Evolutionary conservation across 306 rosid genomes (phyloP).

Genomic region (Casuarina glauca): DNA sequence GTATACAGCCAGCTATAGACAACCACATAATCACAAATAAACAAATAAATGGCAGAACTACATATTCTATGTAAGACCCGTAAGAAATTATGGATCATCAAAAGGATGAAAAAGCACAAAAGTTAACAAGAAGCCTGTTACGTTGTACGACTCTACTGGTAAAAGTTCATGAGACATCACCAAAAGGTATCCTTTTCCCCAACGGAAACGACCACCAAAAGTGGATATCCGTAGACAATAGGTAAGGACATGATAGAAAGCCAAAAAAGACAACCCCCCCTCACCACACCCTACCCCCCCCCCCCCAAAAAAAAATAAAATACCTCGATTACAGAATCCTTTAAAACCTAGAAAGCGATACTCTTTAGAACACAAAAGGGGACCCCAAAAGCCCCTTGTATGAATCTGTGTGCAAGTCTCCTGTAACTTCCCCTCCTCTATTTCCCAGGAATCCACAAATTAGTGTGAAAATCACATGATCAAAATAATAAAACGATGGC

Average conservation of each 20-base stretch:
- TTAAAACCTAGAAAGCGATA: background rate
- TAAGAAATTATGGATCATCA: background rate
- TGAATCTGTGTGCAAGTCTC: too few species aligned
- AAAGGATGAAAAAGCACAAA: background rate
- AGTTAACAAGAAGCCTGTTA: background rate
- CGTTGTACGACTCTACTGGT: background rate
- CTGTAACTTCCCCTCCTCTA: too few species aligned
- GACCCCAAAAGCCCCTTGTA: too few species aligned
- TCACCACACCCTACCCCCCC: too few species aligned
- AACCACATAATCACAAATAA: background rate
- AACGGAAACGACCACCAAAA: background rate
- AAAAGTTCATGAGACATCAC: background rate
- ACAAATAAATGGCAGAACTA: too few species aligned
- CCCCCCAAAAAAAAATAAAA: too few species aligned
- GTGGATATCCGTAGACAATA: background rate
- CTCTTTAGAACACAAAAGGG: background rate
- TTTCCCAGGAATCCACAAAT: too few species aligned
- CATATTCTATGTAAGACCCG: background rate
- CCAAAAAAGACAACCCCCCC: background rate
- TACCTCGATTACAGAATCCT: background rate
- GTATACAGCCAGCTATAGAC: background rate
- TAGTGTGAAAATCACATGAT: background rate
- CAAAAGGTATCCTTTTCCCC: background rate
- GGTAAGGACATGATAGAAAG: background rate
- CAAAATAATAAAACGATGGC: background rate